Percentiles rank a stretch among this genome's conserved stretches.
Conservation (phyloP, 1,139 yeast species). For the Protomyces gravidus region DNA sequence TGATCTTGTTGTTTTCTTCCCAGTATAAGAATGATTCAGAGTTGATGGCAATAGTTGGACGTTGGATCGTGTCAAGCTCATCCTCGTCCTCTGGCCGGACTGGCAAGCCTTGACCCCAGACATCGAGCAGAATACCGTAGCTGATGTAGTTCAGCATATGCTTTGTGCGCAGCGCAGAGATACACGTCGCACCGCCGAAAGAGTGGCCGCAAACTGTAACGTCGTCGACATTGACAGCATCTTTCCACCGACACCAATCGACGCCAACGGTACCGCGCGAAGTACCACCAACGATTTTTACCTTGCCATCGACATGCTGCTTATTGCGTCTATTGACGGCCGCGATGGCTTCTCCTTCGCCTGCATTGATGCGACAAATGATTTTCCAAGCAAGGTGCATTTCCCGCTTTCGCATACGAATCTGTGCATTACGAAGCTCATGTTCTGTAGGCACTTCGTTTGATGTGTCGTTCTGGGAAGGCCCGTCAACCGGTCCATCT, state of each 20-base stretch:
- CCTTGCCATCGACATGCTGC: neutral
- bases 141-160: conserved; percentile 18
- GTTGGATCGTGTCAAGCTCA: conserved; percentile 2
- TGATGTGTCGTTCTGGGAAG: conserved; percentile 14
- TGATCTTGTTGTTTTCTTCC: conserved; percentile 22
- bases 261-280: conserved; percentile 22
- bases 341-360: conserved; percentile 16
- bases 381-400: conserved; percentile 9
- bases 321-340: conserved; percentile 3
- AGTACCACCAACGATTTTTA: conserved; percentile 8
- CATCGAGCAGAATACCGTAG: conserved; percentile 25
- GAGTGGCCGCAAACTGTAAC: conserved; percentile 17
- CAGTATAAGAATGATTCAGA: conserved; percentile 25
- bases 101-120: conserved; percentile 26
- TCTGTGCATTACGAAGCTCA: conserved; percentile 19
- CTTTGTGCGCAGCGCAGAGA: conserved; percentile 7
- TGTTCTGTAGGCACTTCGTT: conserved; percentile 25
- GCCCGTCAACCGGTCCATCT: conserved; percentile 5
- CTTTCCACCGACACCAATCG: conserved; percentile 22
- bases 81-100: conserved; percentile 12
- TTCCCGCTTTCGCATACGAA: conserved; percentile 19
- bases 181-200: conserved; percentile 24
- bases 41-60: conserved; percentile 13
- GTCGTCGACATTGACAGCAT: conserved; percentile 2
- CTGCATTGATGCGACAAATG: conserved; percentile 8